Evolutionary conservation across 2,329 filamentous ascomycete genomes (phyloP).

Genomic region (Colletotrichum brevisporum): DNA sequence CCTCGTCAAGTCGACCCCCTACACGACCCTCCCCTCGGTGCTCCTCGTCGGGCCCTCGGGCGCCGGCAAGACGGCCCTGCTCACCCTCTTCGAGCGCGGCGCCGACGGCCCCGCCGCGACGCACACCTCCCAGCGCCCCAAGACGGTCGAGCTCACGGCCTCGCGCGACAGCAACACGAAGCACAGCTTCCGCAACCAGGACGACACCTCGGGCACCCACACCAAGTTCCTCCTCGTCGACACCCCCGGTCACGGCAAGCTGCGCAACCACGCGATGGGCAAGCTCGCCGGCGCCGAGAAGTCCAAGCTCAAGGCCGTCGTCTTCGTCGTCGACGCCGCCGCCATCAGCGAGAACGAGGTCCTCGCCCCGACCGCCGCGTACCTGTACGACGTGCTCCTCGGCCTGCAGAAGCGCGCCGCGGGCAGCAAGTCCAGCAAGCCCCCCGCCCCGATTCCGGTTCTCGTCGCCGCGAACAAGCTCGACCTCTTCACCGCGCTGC

Average conservation of each 20-base stretch:
- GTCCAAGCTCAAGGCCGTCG: slow-evolving; percentile 75
- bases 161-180: slow-evolving; percentile 60
- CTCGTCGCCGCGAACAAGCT: slow-evolving; percentile 95
- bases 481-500: slow-evolving; percentile 94
- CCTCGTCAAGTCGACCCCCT: slow-evolving; percentile 77
- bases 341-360: slow-evolving; percentile 71
- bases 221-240: slow-evolving; percentile 85
- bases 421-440: slow-evolving; percentile 60
- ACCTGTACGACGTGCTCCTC: slow-evolving; percentile 91
- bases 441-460: slow-evolving; percentile 71
- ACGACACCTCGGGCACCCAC: slow-evolving; percentile 60
- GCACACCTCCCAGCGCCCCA: slow-evolving; percentile 68
- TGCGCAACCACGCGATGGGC: slow-evolving; percentile 78
- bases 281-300: slow-evolving; percentile 57
- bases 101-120: slow-evolving; percentile 56
- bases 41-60: slow-evolving; percentile 86
- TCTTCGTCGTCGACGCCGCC: slow-evolving; percentile 92
- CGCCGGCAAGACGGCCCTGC: slow-evolving; percentile 88
- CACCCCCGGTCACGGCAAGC: slow-evolving; percentile 95
- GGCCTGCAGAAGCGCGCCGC: slow-evolving; percentile 81
- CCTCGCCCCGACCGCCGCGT: slow-evolving; percentile 82
- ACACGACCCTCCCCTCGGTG: slow-evolving; percentile 80
- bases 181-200: slow-evolving; percentile 61
- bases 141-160: slow-evolving; percentile 69
- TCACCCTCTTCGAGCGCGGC: slow-evolving; percentile 79